Conservation (phyloP, 371 early-diverging fungal species). For the Lichtheimia ornata region DNA sequence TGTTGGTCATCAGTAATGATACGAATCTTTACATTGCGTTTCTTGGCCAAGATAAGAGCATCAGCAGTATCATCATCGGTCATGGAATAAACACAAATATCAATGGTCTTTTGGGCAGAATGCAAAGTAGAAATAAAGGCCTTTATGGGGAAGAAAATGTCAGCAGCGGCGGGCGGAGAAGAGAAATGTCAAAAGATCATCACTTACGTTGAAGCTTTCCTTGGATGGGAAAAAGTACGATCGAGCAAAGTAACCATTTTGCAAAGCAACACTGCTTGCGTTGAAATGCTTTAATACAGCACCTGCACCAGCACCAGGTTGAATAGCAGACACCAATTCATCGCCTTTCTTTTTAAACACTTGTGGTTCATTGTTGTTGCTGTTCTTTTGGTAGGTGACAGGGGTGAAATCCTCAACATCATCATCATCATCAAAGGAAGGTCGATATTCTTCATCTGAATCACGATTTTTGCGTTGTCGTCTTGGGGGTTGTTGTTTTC, state of each 20-base stretch:
- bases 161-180: neutral
- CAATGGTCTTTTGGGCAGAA: slow-evolving; percentile 55
- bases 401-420: slow-evolving; percentile 14
- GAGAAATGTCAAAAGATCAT: neutral
- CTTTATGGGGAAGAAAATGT: slow-evolving; percentile 16
- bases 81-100: slow-evolving; percentile 66
- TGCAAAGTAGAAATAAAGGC: slow-evolving; percentile 54
- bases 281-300: slow-evolving; percentile 30
- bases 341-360: neutral
- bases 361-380: neutral
- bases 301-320: slow-evolving; percentile 35
- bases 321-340: slow-evolving; percentile 9
- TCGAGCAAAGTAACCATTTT: slow-evolving; percentile 35
- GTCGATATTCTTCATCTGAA: slow-evolving; percentile 45
- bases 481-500: neutral
- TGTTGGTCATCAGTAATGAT: slow-evolving; percentile 70
- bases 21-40: slow-evolving; percentile 52
- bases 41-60: slow-evolving; percentile 57
- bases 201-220: slow-evolving; percentile 54
- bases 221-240: slow-evolving; percentile 70
- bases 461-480: slow-evolving; percentile 22
- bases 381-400: neutral
- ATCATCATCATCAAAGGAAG: slow-evolving; percentile 22
- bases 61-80: slow-evolving; percentile 70
- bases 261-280: slow-evolving; percentile 14